A percentile compares a stretch with the other conserved stretches of the same genome.
Evolutionary conservation across 73 alveolate species (phyloP).

Genomic region (Paramecium pentaurelia): DNA sequence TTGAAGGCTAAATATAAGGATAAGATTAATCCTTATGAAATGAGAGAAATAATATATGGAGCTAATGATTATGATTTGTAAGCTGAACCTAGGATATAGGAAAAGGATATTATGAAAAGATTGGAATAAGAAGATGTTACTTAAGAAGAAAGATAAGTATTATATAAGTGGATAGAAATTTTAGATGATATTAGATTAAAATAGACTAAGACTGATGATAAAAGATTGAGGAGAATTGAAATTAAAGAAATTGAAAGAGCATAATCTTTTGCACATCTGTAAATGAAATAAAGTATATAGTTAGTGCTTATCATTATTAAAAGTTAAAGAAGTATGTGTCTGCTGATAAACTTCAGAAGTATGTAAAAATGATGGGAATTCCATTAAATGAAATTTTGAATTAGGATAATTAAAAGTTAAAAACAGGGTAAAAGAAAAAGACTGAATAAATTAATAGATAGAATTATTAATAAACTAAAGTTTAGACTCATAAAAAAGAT

Average conservation of each 20-base stretch:
- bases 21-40: conserved; percentile 36
- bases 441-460: background rate
- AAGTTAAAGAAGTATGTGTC: conserved; percentile 34
- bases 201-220: conserved; percentile 15
- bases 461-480: background rate
- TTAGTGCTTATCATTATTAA: conserved; percentile 45
- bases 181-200: conserved; percentile 16
- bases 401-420: background rate
- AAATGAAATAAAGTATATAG: background rate
- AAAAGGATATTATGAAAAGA: background rate
- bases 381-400: background rate
- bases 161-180: conserved; percentile 27
- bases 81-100: background rate
- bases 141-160: background rate
- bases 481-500: background rate
- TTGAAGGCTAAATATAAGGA: conserved; percentile 13
- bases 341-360: conserved; percentile 3
- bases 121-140: conserved; percentile 29
- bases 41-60: conserved; percentile 47
- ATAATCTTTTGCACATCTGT: conserved; percentile 29
- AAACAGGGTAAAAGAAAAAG: background rate
- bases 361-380: conserved; percentile 47
- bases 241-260: conserved; percentile 46
- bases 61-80: conserved; percentile 40
- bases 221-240: conserved; percentile 38